A percentile compares a stretch with the other conserved stretches of the same genome.
These are phyloP conservation scores for Cryptococcus wingfieldii DNA, from an alignment of 1,284 basidiomycete species.

Conservation along the genomic window DNA sequence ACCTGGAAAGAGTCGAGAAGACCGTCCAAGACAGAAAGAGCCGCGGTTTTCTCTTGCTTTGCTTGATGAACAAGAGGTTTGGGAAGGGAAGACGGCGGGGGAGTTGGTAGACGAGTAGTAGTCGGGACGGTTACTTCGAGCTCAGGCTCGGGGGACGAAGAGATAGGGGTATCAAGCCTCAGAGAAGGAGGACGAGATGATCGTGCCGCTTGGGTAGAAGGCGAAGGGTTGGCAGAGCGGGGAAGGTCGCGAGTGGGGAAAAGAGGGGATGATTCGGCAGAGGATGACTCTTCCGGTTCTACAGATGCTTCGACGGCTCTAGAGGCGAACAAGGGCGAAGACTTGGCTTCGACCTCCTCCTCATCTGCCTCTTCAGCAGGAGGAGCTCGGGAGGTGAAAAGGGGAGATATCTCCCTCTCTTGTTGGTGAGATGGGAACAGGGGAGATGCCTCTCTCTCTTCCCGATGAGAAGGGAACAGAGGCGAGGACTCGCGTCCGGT, in stretches of 20 bases:
- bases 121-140: not conserved
- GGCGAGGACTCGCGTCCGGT: constrained; percentile 12
- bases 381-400: constrained; percentile 7
- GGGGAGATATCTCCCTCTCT: constrained; percentile 10
- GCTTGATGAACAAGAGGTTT: constrained; percentile 19
- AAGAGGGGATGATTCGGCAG: constrained; percentile 12
- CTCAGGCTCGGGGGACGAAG: not conserved
- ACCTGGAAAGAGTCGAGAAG: constrained; percentile 20
- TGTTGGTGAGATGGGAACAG: constrained; percentile 14
- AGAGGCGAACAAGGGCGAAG: too few species aligned
- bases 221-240: constrained; percentile 1
- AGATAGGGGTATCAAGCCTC: not conserved
- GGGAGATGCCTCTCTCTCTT: constrained; percentile 15
- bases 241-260: constrained; percentile 11
- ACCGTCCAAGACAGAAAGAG: constrained; percentile 26
- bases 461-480: constrained; percentile 13
- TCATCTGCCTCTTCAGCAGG: not conserved
- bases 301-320: not conserved
- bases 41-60: constrained; percentile 24
- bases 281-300: not conserved
- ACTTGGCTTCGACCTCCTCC: too few species aligned
- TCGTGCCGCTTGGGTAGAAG: not conserved
- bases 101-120: not conserved
- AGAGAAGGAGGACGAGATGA: not conserved
- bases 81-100: constrained; percentile 13